Percentiles rank a stretch among this genome's conserved stretches.
These are phyloP conservation scores for Lindgomyces ingoldianus DNA, from an alignment of 495 filamentous ascomycete genomes.

Conservation along the genomic window DNA sequence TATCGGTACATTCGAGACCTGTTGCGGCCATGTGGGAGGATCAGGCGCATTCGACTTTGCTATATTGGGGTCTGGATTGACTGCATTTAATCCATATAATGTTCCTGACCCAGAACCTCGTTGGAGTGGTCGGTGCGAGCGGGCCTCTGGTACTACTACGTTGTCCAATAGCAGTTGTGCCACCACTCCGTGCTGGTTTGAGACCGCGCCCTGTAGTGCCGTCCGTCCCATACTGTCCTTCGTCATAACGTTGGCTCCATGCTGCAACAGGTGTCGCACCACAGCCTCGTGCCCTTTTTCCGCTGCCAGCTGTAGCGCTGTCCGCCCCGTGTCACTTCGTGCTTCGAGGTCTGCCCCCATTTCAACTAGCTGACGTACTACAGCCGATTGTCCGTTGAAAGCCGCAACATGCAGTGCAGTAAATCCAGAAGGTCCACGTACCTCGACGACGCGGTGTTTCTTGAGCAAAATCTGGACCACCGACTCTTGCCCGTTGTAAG, in stretches of 20 bases:
- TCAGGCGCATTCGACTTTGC: not conserved
- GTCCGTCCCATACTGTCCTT: not conserved
- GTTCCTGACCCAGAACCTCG: not conserved
- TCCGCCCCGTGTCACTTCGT: not conserved
- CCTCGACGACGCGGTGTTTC: not conserved
- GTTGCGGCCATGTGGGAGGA: not conserved
- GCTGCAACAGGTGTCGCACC: not conserved
- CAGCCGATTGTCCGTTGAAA: not conserved
- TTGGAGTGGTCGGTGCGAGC: not conserved
- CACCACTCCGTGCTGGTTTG: not conserved
- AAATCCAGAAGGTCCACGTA: not conserved
- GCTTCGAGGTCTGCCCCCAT: not conserved
- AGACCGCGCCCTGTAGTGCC: not conserved
- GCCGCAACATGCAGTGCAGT: not conserved
- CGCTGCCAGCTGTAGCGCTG: not conserved
- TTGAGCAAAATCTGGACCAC: not conserved
- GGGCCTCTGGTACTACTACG: not conserved
- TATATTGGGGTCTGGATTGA: not conserved
- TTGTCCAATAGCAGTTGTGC: not conserved
- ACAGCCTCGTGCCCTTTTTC: not conserved
- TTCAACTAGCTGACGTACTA: not conserved
- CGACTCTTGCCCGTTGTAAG: not conserved
- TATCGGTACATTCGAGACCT: not conserved
- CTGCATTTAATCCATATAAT: not conserved
- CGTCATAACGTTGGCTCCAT: not conserved